Conservation (phyloP, 495 filamentous ascomycete genomes). For the Chlorociboria aeruginascens region DNA sequence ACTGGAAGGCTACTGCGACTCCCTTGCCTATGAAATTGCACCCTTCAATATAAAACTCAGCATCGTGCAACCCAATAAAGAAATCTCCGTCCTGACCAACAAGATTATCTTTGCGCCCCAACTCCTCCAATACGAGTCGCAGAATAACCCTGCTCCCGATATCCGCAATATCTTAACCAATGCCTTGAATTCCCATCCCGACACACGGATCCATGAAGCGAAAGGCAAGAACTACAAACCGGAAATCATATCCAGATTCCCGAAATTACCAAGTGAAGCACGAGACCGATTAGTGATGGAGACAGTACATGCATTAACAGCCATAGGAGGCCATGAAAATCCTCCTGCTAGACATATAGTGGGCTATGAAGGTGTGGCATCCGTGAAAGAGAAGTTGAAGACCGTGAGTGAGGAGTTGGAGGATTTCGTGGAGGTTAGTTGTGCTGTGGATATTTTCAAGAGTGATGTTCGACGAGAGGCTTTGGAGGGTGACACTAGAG, state of each 20-base stretch:
- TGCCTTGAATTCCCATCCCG: conserved; percentile 46
- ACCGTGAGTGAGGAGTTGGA: conserved; percentile 92
- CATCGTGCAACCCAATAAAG: conserved; percentile 78
- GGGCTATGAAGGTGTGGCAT: conserved; percentile 75
- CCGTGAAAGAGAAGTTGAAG: conserved; percentile 92
- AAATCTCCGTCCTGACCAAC: conserved; percentile 76
- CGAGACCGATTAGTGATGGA: conserved; percentile 66
- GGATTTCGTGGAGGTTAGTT: conserved; percentile 85
- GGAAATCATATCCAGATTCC: conserved; percentile 58
- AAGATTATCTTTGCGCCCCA: conserved; percentile 72
- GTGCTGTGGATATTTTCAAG: conserved; percentile 24
- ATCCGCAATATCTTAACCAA: conserved; percentile 70
- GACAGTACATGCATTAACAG: conserved; percentile 82
- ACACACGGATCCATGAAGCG: conserved; percentile 28
- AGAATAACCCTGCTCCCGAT: conserved; percentile 64
- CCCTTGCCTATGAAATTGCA: conserved; percentile 89
- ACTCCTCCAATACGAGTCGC: conserved; percentile 57
- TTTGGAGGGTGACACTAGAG: conserved; percentile 3
- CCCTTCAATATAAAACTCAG: conserved; percentile 96
- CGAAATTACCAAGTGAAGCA: conserved; percentile 50
- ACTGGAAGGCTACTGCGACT: conserved; percentile 95
- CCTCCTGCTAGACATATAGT: conserved; percentile 91
- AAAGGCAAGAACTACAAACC: conserved; percentile 17
- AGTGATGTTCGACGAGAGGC: conserved; percentile 17
- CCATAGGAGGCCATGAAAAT: conserved; percentile 91